Conservation (phyloP, 2,329 filamentous ascomycete species). For the Fusarium clavum region DNA sequence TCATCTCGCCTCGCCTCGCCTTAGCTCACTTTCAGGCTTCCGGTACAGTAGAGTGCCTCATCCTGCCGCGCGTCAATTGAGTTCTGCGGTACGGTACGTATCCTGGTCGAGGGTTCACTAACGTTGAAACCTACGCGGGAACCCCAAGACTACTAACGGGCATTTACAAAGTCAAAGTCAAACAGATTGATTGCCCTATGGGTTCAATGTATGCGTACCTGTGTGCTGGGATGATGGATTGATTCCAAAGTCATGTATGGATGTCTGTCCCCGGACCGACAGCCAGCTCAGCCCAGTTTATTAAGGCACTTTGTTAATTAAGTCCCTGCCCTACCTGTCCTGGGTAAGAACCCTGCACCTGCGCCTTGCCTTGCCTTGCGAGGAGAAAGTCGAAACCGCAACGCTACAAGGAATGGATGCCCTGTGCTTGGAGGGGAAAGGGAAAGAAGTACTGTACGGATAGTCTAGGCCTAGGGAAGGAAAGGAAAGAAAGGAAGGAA, state of each 20-base stretch:
- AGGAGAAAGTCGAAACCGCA: conserved; percentile 10
- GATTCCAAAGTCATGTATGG: conserved; percentile 6
- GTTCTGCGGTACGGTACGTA: conserved; percentile 7
- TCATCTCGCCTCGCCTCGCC: conserved; percentile 16
- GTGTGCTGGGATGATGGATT: background rate
- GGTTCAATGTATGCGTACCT: background rate
- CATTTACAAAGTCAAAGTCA: background rate
- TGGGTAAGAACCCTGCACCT: background rate
- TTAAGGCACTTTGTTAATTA: conserved; percentile 5
- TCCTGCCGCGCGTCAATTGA: conserved; percentile 36
- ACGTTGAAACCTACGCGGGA: background rate
- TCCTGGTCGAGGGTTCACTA: background rate
- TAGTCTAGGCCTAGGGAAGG: background rate
- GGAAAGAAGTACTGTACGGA: background rate
- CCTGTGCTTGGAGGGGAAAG: background rate
- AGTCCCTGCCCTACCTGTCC: background rate
- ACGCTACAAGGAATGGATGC: conserved; percentile 1
- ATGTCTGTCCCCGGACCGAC: conserved; percentile 5
- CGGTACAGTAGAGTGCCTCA: conserved; percentile 13
- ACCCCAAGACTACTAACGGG: background rate
- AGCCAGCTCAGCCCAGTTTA: conserved; percentile 7
- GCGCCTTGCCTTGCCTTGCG: conserved; percentile 1
- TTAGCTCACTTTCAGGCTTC: conserved; percentile 5
- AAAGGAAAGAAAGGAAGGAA: background rate
- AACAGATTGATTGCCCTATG: background rate